Conservation (phyloP, 2,329 filamentous ascomycete species). For the Xylariomycetidae sp. region DNA sequence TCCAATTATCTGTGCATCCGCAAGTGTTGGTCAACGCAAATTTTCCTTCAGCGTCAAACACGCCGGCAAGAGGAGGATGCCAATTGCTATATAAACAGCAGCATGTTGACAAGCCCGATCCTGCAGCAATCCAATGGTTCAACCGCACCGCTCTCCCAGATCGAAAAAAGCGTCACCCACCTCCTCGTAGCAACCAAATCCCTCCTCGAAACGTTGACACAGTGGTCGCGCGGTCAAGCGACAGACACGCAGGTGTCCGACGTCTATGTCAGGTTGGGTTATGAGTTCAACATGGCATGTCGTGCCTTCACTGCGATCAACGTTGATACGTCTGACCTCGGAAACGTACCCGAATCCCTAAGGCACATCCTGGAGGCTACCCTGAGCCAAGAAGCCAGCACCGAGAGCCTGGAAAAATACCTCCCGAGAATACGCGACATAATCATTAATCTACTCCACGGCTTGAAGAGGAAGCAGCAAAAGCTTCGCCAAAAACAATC, state of each 20-base stretch:
- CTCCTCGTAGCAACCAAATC: slow-evolving; percentile 97
- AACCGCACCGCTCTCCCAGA: slow-evolving; percentile 81
- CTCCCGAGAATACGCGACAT: slow-evolving; percentile 94
- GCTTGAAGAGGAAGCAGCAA: slow-evolving; percentile 94
- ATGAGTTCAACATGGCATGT: slow-evolving; percentile 99
- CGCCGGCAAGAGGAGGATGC: no score
- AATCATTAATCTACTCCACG: slow-evolving; percentile 95
- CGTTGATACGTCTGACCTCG: slow-evolving; percentile 89
- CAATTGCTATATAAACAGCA: slow-evolving; percentile 1
- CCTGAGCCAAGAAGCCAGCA: slow-evolving; percentile 90
- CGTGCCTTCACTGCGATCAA: slow-evolving; percentile 95
- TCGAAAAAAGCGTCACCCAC: slow-evolving; percentile 98
- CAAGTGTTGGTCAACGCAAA: no score
- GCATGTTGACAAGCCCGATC: slow-evolving; percentile 12
- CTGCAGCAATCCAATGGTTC: slow-evolving; percentile 49
- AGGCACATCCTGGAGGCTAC: slow-evolving; percentile 92
- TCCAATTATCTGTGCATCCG: no score
- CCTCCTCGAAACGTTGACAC: slow-evolving; percentile 91
- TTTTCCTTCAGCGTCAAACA: no score
- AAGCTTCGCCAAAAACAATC: slow-evolving; percentile 65
- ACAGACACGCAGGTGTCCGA: slow-evolving; percentile 95
- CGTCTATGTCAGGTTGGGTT: slow-evolving; percentile 93
- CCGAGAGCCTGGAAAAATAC: slow-evolving; percentile 89
- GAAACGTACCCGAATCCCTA: slow-evolving; percentile 88
- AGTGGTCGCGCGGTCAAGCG: slow-evolving; percentile 91